phyloP scores from a whole-genome alignment of 2,329 filamentous ascomycete genomes.

The Arachnopeziza araneosa region DNA sequence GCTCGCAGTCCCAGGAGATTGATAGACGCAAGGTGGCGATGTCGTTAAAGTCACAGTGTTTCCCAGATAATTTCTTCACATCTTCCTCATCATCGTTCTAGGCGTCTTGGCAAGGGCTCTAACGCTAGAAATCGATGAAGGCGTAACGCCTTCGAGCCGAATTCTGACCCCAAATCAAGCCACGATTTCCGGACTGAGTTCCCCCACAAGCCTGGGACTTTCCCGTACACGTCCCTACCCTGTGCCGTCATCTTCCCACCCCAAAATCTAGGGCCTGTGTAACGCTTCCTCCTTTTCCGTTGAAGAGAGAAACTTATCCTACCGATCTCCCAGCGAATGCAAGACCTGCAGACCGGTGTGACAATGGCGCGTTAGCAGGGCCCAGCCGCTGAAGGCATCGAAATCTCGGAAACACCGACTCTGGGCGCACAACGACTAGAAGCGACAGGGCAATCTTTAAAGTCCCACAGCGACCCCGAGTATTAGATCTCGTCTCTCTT shows the following conservation, averaged over 20 bases:
- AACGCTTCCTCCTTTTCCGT: not conserved
- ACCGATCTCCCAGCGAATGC: not conserved
- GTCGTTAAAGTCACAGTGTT: not conserved
- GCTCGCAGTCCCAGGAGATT: not conserved
- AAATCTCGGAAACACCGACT: constrained; percentile 19
- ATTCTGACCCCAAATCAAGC: not conserved
- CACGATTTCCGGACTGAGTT: not conserved
- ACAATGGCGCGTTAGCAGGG: not conserved
- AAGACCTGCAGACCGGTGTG: not conserved
- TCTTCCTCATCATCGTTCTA: too few relatives aligned
- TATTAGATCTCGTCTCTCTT: not conserved
- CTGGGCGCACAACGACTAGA: constrained; percentile 3
- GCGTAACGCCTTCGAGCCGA: not conserved
- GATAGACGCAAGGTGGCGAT: not conserved
- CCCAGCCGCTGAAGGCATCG: constrained; percentile 2
- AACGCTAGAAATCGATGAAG: too few relatives aligned
- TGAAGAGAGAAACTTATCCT: not conserved
- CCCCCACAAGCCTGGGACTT: not conserved
- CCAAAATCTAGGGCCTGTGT: not conserved
- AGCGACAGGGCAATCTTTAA: not conserved
- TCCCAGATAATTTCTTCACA: too few relatives aligned
- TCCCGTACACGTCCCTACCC: not conserved
- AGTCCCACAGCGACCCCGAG: not conserved
- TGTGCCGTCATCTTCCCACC: not conserved
- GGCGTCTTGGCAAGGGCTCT: too few relatives aligned